Evolutionary conservation across 176 grass and related monocot genomes (phyloP), one percentile per base, ranked within the genome.

Genomic region (Puya raimondii): DNA sequence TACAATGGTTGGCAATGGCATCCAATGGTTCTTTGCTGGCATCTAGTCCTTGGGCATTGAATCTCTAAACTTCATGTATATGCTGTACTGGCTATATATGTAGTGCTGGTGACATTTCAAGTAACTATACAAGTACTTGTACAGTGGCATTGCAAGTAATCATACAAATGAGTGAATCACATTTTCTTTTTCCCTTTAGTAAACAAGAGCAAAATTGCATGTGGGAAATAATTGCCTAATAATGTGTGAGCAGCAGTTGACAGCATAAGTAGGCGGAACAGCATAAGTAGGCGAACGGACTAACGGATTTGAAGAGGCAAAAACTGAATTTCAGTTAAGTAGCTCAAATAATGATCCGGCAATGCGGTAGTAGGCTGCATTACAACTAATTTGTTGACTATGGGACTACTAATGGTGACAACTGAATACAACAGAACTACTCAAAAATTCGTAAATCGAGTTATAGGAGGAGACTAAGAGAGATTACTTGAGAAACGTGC

Each of bases 401-500:
- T 18, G 21, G 14, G 8, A 61, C 1, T 16, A n/a, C 16, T 59
- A 18, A 9, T 2, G 21, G 56, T 22, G 17, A 3, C 52, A 56
- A 61, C 17, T 61, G 16, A n/a, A 56, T 1, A 7, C 56, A 61
- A n/a, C 56, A 17, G 21, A 18, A 18, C 21, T 61, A 61, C 16
- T 61, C 9, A 20, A 16, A 61, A 61, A 61, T 18, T 61, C 14
- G n/a, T 56, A 61, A 16, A 61, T 18, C 21, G 56, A 18, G 2
- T 61, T 18, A 61, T 0, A 59, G 15, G 56, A 26, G 23, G 49
- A 66, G 11, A 33, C 3, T 65, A 11, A 8, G 33, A 10, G 16
- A 64, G 14, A 68, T 85, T 68, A 97, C 79, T 97, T 97, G 61
- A 97, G 84, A 78, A 92, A 97, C 11, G 82, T 81, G 81, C 84